Evolutionary conservation across 2,329 filamentous ascomycete species (phyloP).

Genomic region (Bipolaris gigantea): DNA sequence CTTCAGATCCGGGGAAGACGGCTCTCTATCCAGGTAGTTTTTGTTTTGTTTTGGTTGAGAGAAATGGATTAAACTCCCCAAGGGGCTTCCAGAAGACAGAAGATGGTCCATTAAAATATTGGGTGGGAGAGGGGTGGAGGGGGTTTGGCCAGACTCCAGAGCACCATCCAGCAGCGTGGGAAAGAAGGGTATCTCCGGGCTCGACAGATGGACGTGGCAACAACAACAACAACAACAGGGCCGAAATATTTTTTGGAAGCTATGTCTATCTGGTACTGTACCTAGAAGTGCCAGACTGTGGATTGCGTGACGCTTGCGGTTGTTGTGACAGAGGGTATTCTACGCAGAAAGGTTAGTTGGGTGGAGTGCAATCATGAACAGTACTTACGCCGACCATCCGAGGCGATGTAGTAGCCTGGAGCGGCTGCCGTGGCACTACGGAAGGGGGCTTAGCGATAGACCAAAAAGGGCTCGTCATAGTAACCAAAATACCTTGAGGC

Average conservation of each 20-base stretch:
- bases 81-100: slow-evolving; percentile 26
- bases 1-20: slow-evolving; percentile 22
- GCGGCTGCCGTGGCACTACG: slow-evolving; percentile 36
- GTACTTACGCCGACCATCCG: slow-evolving; percentile 44
- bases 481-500: slow-evolving; percentile 49
- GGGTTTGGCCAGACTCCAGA: slow-evolving; percentile 38
- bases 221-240: slow-evolving; percentile 32
- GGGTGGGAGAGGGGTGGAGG: background rate
- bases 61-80: slow-evolving; percentile 29
- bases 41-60: slow-evolving; percentile 19
- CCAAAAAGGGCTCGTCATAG: slow-evolving; percentile 43
- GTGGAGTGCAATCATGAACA: slow-evolving; percentile 1
- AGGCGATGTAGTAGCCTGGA: slow-evolving; percentile 44
- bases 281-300: slow-evolving; percentile 27
- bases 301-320: slow-evolving; percentile 30
- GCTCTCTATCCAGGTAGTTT: slow-evolving; percentile 33
- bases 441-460: slow-evolving; percentile 45
- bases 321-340: slow-evolving; percentile 40
- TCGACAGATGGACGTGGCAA: slow-evolving; percentile 36
- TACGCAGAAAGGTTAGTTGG: slow-evolving; percentile 27
- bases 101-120: slow-evolving; percentile 32
- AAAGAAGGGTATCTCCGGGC: slow-evolving; percentile 43
- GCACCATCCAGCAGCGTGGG: slow-evolving; percentile 33
- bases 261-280: slow-evolving; percentile 33
- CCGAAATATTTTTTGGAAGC: slow-evolving; percentile 23